Base-by-base conservation (phyloP, 2,329 filamentous ascomycete genomes). In the Aspergillus sp. region DNA sequence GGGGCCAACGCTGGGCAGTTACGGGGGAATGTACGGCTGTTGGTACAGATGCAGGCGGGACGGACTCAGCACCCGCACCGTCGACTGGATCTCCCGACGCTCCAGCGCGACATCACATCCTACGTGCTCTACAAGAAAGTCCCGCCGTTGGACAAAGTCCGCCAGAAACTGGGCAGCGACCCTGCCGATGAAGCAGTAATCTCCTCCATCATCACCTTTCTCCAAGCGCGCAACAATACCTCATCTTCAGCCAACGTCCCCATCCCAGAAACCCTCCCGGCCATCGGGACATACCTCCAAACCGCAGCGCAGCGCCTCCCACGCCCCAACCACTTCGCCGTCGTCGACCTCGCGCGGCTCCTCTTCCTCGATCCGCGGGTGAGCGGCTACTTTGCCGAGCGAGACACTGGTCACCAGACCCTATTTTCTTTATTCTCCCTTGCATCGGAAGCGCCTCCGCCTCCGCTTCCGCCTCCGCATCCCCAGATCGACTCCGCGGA, bases 261-360 rank as follows among this genome's bases (percentile, higher is more conserved):
- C 0, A 69, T 95, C 0, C 88, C 90, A 0, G 75, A 88, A 0
- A 76, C 88, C 58, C 73, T 96, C 33, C 69, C 76, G 4, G 69
- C 74, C 2, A 81, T 95, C 50, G 79, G 81, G 0, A 59, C 59
- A 0, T 83, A 85, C 54, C 49, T 95, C 4, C 75, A 73, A 32
- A 67, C 72, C 1, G 77, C 78, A 1, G 73, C 81, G 3, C 59
- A 66, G 0, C 68, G 71, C 0, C 68, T 94, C 2, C 78, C 85
- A 0, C 62, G 72, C 0, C 85, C 86, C 9, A 70, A 76, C 1
- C 76, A 89, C 39, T 97, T 97, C 61, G 80, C 88, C 1, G 73
- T 90, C 0, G 77, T 95, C n/a, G 93, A 97, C 61, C 77, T 98
- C 1, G 77, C 95, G 43, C 80, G 93, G 26, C 79, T 86, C 52